Conservation (phyloP, 2,329 filamentous ascomycete species). For the Thelonectria rubi region DNA sequence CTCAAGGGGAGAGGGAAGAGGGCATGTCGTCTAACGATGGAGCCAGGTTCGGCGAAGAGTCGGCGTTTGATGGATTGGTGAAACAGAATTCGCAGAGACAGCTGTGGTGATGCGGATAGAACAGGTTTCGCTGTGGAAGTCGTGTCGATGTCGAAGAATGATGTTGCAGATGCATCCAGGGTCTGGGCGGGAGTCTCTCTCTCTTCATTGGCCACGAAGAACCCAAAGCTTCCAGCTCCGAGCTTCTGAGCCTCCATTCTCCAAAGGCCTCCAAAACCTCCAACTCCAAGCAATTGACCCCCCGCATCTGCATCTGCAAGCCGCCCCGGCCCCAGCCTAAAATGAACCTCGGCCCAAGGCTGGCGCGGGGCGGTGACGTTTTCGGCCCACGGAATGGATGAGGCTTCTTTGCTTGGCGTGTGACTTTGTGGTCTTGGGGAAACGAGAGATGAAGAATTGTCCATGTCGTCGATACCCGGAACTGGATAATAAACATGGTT, state of each 20-base stretch:
- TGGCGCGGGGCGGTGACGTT: conserved; percentile 39
- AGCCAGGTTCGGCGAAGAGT: background rate
- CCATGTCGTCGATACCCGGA: too few relatives aligned
- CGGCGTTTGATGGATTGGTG: background rate
- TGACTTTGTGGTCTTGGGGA: background rate
- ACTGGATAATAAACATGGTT: too few relatives aligned
- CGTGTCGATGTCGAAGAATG: background rate
- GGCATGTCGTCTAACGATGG: background rate
- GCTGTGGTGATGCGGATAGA: too few relatives aligned
- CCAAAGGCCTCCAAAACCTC: background rate
- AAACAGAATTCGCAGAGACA: background rate
- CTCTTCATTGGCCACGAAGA: background rate
- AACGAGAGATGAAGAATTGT: background rate
- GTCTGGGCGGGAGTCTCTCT: background rate
- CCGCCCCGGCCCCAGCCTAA: conserved; percentile 5
- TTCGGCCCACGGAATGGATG: conserved; percentile 11
- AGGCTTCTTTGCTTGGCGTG: conserved; percentile 1
- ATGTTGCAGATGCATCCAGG: background rate
- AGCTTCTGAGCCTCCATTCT: background rate
- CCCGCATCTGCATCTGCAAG: background rate
- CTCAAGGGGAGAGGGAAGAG: background rate
- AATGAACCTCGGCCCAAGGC: conserved; percentile 42
- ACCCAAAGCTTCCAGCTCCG: background rate
- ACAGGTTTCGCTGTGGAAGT: too few relatives aligned
- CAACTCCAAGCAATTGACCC: background rate